These are phyloP conservation scores for Fusarium algeriense DNA, from an alignment of 2,329 filamentous ascomycete genomes.

Conservation along the genomic window DNA sequence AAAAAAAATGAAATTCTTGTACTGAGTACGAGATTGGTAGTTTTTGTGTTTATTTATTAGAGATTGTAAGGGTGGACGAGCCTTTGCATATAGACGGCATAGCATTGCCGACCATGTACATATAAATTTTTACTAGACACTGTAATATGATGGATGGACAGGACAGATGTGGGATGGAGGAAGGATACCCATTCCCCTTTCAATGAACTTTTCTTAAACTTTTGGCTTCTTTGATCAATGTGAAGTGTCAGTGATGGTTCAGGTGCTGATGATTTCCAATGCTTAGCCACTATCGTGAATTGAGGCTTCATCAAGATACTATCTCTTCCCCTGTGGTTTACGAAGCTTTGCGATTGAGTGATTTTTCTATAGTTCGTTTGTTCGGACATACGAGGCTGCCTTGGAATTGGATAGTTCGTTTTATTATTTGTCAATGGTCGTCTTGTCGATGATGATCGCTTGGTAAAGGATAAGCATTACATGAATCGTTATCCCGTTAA, in stretches of 20 bases:
- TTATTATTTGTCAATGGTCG: too few species aligned
- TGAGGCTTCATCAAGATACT: too few species aligned
- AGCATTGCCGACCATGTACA: slow-evolving; percentile 32
- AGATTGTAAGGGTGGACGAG: slow-evolving; percentile 8
- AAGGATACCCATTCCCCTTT: slow-evolving; percentile 34
- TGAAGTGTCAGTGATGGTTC: background rate
- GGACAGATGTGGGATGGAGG: slow-evolving; percentile 22
- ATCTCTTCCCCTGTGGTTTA: too few species aligned
- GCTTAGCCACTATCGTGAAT: too few species aligned
- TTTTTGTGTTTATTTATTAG: slow-evolving; percentile 13
- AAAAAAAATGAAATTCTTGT: background rate
- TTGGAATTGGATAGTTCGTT: too few species aligned
- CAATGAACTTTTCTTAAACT: slow-evolving; percentile 26
- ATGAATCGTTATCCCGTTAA: too few species aligned
- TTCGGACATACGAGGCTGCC: too few species aligned
- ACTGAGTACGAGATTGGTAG: slow-evolving; percentile 17
- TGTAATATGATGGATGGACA: slow-evolving; percentile 36
- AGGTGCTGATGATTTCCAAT: background rate
- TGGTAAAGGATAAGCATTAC: too few species aligned
- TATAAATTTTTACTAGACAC: slow-evolving; percentile 32
- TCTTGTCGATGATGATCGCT: too few species aligned
- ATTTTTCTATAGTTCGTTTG: too few species aligned
- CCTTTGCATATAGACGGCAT: slow-evolving; percentile 36
- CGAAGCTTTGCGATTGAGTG: too few species aligned
- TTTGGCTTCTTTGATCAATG: too few species aligned